phyloP scores from a whole-genome alignment of 441 rosid species.

The Gossypium lobatum region DNA sequence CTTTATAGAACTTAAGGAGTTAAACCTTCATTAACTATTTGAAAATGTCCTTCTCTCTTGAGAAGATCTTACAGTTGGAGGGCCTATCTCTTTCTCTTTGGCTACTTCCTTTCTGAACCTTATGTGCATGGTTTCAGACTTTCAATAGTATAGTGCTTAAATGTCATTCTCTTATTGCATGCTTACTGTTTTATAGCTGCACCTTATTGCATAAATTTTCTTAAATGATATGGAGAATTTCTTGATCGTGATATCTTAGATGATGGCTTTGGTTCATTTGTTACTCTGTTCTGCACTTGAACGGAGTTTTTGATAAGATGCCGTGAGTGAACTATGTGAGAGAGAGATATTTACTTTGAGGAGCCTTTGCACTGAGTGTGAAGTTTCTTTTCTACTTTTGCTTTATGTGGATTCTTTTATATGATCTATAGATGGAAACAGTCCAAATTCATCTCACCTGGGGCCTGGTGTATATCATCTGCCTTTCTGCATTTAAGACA shows the following conservation, averaged over 20 bases:
- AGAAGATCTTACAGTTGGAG: not conserved
- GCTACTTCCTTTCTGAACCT: not conserved
- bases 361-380: not conserved
- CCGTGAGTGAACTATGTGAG: not conserved
- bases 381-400: not conserved
- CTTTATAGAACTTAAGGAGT: not conserved
- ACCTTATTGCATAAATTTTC: conserved; percentile 1
- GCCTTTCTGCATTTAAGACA: not conserved
- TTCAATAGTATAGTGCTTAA: not conserved
- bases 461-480: not conserved
- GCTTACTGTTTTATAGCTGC: conserved; percentile 6
- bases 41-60: not conserved
- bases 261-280: not conserved
- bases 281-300: not conserved
- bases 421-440: not conserved
- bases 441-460: not conserved
- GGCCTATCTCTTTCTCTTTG: not conserved
- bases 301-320: not conserved
- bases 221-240: not conserved
- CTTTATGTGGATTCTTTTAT: not conserved
- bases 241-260: not conserved
- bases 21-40: not conserved
- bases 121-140: not conserved
- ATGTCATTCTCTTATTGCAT: conserved; percentile 3
- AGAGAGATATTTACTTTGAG: not conserved